A percentile compares a stretch with the other conserved stretches of the same genome.
These are phyloP conservation scores for Penicillium bialowiezense DNA, from an alignment of 495 filamentous ascomycete species.

Conservation along the genomic window DNA sequence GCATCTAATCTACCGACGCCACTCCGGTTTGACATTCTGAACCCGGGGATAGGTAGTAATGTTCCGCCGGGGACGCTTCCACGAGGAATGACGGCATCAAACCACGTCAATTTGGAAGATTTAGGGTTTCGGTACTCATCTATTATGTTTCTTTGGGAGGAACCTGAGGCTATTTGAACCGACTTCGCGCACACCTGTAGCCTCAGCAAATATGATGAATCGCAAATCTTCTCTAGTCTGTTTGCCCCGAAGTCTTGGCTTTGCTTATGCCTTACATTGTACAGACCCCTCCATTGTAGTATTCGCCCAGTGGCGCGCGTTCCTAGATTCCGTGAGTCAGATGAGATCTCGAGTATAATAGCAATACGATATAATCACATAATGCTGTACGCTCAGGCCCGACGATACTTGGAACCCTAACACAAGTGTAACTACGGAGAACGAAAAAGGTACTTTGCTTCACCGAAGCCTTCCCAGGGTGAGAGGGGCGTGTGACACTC, in stretches of 20 bases:
- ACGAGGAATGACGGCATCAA: constrained; percentile 12
- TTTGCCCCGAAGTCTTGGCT: not conserved
- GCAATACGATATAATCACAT: not conserved
- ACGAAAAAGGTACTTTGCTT: too few relatives aligned
- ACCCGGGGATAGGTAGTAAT: constrained; percentile 9
- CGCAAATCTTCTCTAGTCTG: not conserved
- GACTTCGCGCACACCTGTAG: not conserved
- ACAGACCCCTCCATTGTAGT: not conserved
- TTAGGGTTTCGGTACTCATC: too few relatives aligned
- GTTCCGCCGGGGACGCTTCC: constrained; percentile 4
- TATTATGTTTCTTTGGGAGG: not conserved
- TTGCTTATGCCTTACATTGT: constrained; percentile 6
- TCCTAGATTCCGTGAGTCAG: constrained; percentile 27
- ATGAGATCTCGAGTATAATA: not conserved
- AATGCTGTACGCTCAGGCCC: constrained; percentile 21
- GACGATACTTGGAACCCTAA: not conserved
- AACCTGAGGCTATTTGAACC: not conserved
- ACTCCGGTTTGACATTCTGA: constrained; percentile 12
- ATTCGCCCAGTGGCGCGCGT: constrained; percentile 30
- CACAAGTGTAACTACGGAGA: constrained; percentile 1
- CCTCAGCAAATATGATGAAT: not conserved
- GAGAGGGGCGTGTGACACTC: not conserved
- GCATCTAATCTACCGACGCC: constrained; percentile 12
- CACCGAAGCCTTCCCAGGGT: not conserved
- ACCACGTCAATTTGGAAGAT: too few relatives aligned